phyloP scores from a whole-genome alignment of 345 rosid genomes.

The Salix brachista region DNA sequence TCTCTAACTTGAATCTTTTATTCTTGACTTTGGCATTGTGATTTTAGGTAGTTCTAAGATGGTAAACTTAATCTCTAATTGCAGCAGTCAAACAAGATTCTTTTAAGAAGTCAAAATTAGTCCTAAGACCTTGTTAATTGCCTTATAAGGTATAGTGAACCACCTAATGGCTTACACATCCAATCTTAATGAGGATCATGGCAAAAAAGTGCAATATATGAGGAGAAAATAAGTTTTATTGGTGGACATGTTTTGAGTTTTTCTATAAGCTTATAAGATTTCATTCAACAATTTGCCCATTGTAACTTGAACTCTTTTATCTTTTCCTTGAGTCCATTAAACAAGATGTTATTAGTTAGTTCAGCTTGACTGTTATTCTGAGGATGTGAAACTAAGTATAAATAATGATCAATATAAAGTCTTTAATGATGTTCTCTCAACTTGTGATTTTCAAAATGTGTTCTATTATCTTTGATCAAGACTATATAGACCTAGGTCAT shows the following conservation, averaged over 20 bases:
- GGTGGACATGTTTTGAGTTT: not conserved
- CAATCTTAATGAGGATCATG: not conserved
- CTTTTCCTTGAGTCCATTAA: not conserved
- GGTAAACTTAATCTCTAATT: no score
- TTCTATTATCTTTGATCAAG: not conserved
- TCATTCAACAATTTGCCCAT: not conserved
- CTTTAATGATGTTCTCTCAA: not conserved
- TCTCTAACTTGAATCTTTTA: no score
- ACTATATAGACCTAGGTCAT: not conserved
- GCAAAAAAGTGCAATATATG: no score
- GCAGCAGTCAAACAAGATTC: no score
- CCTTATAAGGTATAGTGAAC: no score
- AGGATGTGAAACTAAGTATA: not conserved
- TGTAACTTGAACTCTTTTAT: no score
- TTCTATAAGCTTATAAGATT: not conserved
- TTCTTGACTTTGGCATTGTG: no score
- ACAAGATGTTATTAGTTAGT: not conserved
- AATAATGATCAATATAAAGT: not conserved
- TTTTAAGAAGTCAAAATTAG: no score
- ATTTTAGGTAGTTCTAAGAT: no score
- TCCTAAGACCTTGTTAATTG: no score
- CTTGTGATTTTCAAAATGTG: not conserved
- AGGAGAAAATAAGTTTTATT: not conserved
- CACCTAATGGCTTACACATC: not conserved
- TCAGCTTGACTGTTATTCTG: not conserved